These are phyloP conservation scores for Globisporangium paddicum DNA, from an alignment of 352 stramenopile species.

Conservation along the genomic window DNA sequence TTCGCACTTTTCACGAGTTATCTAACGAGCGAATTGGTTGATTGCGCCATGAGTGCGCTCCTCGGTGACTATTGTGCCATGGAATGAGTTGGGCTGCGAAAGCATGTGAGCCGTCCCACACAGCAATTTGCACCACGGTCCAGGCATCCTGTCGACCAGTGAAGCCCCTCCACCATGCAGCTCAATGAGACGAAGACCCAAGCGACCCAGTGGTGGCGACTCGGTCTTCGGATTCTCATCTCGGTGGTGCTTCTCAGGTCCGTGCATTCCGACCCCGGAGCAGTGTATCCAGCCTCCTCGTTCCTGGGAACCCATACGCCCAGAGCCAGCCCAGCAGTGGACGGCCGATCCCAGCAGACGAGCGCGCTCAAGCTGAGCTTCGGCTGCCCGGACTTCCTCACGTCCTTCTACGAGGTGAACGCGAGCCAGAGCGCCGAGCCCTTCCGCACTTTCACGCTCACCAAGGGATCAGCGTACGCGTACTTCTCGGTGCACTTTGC, in stretches of 20 bases:
- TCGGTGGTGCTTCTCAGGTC: background rate
- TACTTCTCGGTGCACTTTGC: conserved; percentile 49
- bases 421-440: conserved; percentile 18
- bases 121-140: background rate
- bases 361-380: conserved; percentile 23
- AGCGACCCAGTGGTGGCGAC: background rate
- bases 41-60: background rate
- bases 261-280: background rate
- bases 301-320: background rate
- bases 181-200: background rate
- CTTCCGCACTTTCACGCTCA: conserved; percentile 46
- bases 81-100: background rate
- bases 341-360: background rate
- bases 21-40: background rate
- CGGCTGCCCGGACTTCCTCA: conserved; percentile 50
- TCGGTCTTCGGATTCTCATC: background rate
- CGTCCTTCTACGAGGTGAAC: conserved; percentile 33
- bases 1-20: conserved; percentile 10
- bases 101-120: background rate
- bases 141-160: background rate
- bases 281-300: too few relatives aligned
- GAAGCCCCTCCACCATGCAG: background rate
- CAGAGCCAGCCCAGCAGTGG: background rate
- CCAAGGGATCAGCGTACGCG: conserved; percentile 44
- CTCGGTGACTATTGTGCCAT: too few relatives aligned